Evolutionary conservation across 192 early-diverging fungal species (phyloP), one percentile per base, ranked within the genome.

Genomic region (Coemansia sp.): DNA sequence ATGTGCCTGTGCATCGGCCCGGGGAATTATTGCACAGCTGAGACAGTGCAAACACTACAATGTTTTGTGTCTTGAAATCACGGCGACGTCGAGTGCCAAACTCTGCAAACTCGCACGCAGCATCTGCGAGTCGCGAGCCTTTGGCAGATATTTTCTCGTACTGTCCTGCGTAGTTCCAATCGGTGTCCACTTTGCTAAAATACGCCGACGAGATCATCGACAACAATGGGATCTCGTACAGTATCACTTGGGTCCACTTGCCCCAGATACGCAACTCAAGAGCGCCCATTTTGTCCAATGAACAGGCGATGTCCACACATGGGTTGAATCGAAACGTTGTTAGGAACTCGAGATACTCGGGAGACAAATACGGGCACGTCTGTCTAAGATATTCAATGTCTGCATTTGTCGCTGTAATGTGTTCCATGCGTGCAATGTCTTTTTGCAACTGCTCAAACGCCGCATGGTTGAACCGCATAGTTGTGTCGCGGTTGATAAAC

Each of bases 11-110:
- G 39, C 86, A 62, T 19, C 54, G 61, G 0, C 89, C 89, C 1
- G 72, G 66, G 6, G 64, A 21, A 21, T 21, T 21, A 21, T 21
- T 21, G 21, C 21, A 21, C 21, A 21, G 21, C 21, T 21, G 21
- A 21, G 21, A 26, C 1, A 90, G 61, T 0, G 71, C 83, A 7
- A 68, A 58, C 57, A 92, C 62, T 4, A 92, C 86, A 10, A 86
- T 84, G 54, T 89, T 75, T 25, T 91, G 89, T 0, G 90, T 87
- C 22, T 75, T 69, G 62, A 85, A 88, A 59, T 87, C 84, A 2
- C 90, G 85, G 12, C 91, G 79, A 27, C 91, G 67, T 6, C 91
- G 69, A 0, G 90, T 92, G 25, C 91, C 91, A 84, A 93, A 92
- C 59, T 93, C 91, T 21, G 88, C 85, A 75, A 93, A 92, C 23